Evolutionary conservation across 2,329 filamentous ascomycete genomes (phyloP), one percentile per base, ranked within the genome.

Genomic region (Aureobasidium sp.): DNA sequence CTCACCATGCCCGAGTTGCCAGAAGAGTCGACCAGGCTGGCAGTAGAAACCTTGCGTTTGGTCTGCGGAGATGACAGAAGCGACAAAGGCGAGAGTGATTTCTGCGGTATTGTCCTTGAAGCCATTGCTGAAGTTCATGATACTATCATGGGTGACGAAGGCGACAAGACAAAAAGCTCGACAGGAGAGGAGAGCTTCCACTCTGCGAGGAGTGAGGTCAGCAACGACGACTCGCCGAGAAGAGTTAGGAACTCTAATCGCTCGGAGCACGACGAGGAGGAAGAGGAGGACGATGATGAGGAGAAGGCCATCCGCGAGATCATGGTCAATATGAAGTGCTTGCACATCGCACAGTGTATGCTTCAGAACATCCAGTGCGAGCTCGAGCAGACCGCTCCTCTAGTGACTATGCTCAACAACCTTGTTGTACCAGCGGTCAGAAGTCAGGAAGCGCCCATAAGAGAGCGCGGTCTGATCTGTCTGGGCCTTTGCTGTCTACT

Each of bases 381-480:
- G 70, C 80, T 97, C 41, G 91, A 97, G 75, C 84, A 92, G 67
- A 96, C 96, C 72, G 87, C 89, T 62, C 88, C 96, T 70, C 78
- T 97, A n/a, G 90, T 96, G 4, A 90, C 90, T n/a, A 97, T 97
- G 89, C 81, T 99, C 55, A 97, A 99, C 79, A 97, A 94, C 67
- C 83, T 99, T 9, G 90, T 99, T 47, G 91, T 99, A 2, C 94
- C 94, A 7, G 94, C 94, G 32, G 93, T 99, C 17, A 87, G 93
- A 67, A 94, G 89, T 70, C 91, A 96, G 68, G 92, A 97, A 72
- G 90, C 91, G 5, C 91, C 92, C 0, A 91, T 99, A 48, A 86
- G 94, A 65, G 94, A 99, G 76, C 85, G 91, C 62, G 94, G 94
- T 20, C 80, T 99, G 13, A 81, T 95, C 23, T 97, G 93, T 69